Base-by-base conservation (phyloP, 2,329 filamentous ascomycete genomes). In the Rasamsonia emersonii region DNA sequence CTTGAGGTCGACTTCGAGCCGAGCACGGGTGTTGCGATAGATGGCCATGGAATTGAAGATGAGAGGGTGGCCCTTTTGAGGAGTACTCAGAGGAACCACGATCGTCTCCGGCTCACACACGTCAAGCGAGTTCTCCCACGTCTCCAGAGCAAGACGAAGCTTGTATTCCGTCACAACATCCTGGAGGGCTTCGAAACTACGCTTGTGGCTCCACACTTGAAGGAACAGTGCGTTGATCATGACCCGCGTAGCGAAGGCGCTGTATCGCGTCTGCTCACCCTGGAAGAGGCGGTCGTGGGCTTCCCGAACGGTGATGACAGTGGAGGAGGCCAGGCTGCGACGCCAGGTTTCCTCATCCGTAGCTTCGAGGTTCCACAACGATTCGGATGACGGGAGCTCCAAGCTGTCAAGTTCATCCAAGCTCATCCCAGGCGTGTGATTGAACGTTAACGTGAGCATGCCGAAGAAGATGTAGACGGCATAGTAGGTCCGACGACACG, bases 401-500 rank as follows among this genome's bases (percentile, higher is more conserved):
- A 96, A 64, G 35, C 88, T 84, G 54, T 96, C 91, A 43, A 98
- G 94, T 59, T 96, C 91, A 58, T 95, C 94, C 70, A 95, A 95
- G 62, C 85, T 88, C 67, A 98, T 95, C 18, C 88, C 89, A 9
- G 91, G 91, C 1, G 89, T 96, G 62, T 96, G 91, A 57, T 96
- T 96, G 72, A 93, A 98, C 0, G 89, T 93, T 60, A 98, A 62
- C 1, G 91, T 96, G 47, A 96, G 65, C 50, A 96, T 73, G 35
- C 91, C 91, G 53, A 96, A 96, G 74, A 96, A 96, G 60, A 96
- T 94, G 67, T 96, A 98, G 38, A 96, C 91, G 1, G 91, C 89
- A 51, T 93, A 98, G 65, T 96, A 98, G 1, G 91, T 96, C 39
- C 91, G 84, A 38, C 89, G 79, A 59, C 91, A 95, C 30, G 89